Percentiles rank a stretch among this genome's conserved stretches.
phyloP scores from a whole-genome alignment of 1,139 yeast genomes.

The Hansenula sp. region DNA sequence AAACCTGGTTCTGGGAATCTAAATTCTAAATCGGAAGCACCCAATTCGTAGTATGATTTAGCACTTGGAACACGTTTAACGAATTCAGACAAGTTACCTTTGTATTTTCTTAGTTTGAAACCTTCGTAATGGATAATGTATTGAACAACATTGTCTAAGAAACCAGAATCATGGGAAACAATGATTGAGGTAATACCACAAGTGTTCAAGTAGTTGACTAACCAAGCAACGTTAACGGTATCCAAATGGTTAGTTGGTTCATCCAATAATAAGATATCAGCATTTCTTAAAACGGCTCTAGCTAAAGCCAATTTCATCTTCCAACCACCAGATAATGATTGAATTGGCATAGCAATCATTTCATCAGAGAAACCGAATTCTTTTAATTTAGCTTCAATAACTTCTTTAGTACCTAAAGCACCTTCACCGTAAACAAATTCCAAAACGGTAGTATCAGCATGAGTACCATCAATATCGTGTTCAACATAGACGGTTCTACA shows the following conservation, averaged over 20 bases:
- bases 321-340: conserved; percentile 99
- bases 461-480: conserved; percentile 98
- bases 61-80: conserved; percentile 99
- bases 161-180: conserved; percentile 99
- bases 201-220: conserved; percentile 96
- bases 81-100: conserved; percentile 98
- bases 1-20: conserved; percentile 99
- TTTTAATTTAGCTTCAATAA: conserved; percentile 65
- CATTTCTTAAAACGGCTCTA: conserved; percentile 98
- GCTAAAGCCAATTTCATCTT: conserved; percentile 99
- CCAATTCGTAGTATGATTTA: conserved; percentile 96
- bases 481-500: conserved; percentile 99
- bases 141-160: conserved; percentile 96
- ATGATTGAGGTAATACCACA: conserved; percentile 98
- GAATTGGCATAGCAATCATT: conserved; percentile 89
- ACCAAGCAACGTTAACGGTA: conserved; percentile 98
- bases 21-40: conserved; percentile 96
- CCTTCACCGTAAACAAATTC: conserved; percentile 83
- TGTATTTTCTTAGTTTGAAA: conserved; percentile 98
- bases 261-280: conserved; percentile 96
- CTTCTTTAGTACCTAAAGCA: conserved; percentile 75
- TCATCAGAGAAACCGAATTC: conserved; percentile 93
- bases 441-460: conserved; percentile 89
- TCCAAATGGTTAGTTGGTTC: conserved; percentile 99
- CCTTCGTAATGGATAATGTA: conserved; percentile 99